Evolutionary conservation across 2,329 filamentous ascomycete species (phyloP).

Genomic region (Colletotrichum plurivorum): DNA sequence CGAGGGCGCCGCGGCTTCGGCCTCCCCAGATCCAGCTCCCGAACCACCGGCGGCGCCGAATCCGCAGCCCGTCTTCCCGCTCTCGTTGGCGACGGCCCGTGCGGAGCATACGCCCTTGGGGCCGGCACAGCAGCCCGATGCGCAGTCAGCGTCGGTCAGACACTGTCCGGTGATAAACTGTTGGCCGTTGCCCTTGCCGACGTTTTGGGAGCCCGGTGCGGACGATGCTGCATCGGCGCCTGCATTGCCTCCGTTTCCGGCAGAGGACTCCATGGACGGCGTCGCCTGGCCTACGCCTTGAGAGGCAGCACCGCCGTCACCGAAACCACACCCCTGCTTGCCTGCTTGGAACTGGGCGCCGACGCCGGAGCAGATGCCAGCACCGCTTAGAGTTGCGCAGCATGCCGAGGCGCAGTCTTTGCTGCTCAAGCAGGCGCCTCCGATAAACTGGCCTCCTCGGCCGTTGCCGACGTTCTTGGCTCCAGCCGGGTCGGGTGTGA

Average conservation of each 20-base stretch:
- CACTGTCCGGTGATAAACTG: constrained; percentile 54
- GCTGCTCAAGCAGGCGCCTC: constrained; percentile 47
- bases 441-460: constrained; percentile 48
- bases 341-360: constrained; percentile 46
- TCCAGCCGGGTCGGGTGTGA: constrained; percentile 46
- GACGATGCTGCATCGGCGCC: not conserved
- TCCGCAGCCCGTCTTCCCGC: constrained; percentile 49
- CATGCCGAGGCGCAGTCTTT: constrained; percentile 47
- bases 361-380: constrained; percentile 47
- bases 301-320: constrained; percentile 24
- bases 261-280: constrained; percentile 21
- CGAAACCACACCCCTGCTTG: constrained; percentile 48
- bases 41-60: constrained; percentile 42
- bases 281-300: constrained; percentile 9
- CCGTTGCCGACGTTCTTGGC: constrained; percentile 48
- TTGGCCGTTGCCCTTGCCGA: constrained; percentile 48
- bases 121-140: constrained; percentile 49
- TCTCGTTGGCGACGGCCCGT: constrained; percentile 47
- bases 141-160: constrained; percentile 49
- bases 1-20: constrained; percentile 6
- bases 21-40: not conserved
- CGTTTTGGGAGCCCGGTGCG: constrained; percentile 42
- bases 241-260: constrained; percentile 1
- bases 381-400: constrained; percentile 45
- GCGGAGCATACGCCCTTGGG: constrained; percentile 53